phyloP scores from a whole-genome alignment of 306 rosid genomes.

The Biancaea sappan region DNA sequence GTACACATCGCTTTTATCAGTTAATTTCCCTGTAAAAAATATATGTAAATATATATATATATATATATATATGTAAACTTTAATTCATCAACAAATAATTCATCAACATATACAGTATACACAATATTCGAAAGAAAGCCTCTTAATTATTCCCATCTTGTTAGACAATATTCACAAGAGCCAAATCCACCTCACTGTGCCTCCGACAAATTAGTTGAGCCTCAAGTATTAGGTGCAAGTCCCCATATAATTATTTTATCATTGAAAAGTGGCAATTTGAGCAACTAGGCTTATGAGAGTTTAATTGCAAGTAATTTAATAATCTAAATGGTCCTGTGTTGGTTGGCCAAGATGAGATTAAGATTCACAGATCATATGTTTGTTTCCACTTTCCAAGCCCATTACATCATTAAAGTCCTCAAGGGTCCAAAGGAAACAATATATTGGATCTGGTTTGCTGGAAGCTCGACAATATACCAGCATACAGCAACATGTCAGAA shows the following conservation, averaged over 20 bases:
- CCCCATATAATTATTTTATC: conserved; percentile 25
- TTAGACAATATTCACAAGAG: conserved; percentile 38
- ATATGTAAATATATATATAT: no score
- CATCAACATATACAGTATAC: neutral
- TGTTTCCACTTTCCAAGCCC: conserved; percentile 28
- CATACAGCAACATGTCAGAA: conserved; percentile 15
- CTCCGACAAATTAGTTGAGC: conserved; percentile 23
- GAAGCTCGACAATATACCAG: conserved; percentile 32
- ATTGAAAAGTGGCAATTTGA: conserved; percentile 40
- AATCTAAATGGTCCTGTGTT: conserved; percentile 25
- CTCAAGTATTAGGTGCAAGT: conserved; percentile 20
- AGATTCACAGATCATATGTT: conserved; percentile 28
- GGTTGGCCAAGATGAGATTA: conserved; percentile 34
- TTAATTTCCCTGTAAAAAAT: conserved; percentile 73
- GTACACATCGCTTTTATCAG: conserved; percentile 97
- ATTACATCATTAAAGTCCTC: conserved; percentile 37
- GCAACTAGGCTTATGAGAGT: conserved; percentile 23
- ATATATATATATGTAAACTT: neutral
- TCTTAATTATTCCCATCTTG: conserved; percentile 33
- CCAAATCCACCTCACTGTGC: conserved; percentile 28
- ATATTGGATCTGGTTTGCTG: conserved; percentile 41
- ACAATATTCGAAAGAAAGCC: no score
- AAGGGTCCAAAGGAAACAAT: conserved; percentile 37
- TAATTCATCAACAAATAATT: conserved; percentile 14
- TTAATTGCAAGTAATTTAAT: conserved; percentile 37